Base-by-base conservation (phyloP, 140 eudicot genomes). In the Cichorium intybus region DNA sequence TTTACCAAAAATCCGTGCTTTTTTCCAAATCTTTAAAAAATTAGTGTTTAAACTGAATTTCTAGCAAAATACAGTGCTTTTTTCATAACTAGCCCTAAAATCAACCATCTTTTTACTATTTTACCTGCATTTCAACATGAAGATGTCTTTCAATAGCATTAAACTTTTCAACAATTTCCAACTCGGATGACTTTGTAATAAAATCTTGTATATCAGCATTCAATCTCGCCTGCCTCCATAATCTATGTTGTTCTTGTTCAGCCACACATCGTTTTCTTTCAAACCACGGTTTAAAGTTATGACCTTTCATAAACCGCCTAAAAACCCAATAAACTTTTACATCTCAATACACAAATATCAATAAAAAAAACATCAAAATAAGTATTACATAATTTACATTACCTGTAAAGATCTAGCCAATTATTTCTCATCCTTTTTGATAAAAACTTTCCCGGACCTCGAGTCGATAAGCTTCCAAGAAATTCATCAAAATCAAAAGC, bases 361-460 rank as follows among this genome's bases (percentile, higher is more conserved):
- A 27, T 26, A 5, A 5, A 5, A 26, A 2, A 26, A 2, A 4
- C 4, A 27, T 27, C 5, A 27, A 4, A 6, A 5, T 27, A 27
- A 5, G 5, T 0, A 2, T 4, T 27, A 27, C 4, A 27, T 4
- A 27, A 0, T 4, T 27, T 6, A 27, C 4, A 31, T 55, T 85
- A 93, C 99, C 86, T 93, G 95, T 93, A 93, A 9, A 93, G 77
- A 62, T 93, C 99, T 75, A 93, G 84, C 99, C 99, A 93, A 63
- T 86, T 93, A 60, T 86, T 75, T 73, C 73, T 86, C 97, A 86
- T 93, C 68, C 99, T 68, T 80, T 93, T 93, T 16, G 83, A 80
- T 23, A 93, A 60, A 76, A 93, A 93, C 73, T 93, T 93, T 58
- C 99, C 99, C 10, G 95, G 97, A 55, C 95, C 99, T 78, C 99